phyloP scores from a whole-genome alignment of 768 basidiomycete species.

The Daedalea quercina region DNA sequence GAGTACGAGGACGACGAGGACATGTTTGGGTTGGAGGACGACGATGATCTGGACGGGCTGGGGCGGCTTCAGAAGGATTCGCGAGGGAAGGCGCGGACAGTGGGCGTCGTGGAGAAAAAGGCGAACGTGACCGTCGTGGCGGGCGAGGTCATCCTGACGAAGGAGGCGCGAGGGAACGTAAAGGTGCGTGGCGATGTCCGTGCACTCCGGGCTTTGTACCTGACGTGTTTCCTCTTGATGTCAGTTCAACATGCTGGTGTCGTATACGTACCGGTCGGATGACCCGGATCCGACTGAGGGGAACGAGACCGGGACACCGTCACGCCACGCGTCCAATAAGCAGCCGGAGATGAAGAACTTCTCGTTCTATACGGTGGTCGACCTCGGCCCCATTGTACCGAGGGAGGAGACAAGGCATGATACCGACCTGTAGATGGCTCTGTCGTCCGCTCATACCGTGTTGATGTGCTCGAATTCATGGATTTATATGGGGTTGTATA shows the following conservation, averaged over 20 bases:
- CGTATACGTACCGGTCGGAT: slow-evolving; percentile 91
- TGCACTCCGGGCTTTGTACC: neutral
- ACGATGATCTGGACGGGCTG: slow-evolving; percentile 26
- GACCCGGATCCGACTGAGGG: slow-evolving; percentile 67
- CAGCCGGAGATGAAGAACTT: slow-evolving; percentile 79
- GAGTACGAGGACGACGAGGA: slow-evolving; percentile 92
- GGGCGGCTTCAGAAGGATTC: slow-evolving; percentile 40
- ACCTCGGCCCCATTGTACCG: slow-evolving; percentile 65
- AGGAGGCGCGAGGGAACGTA: slow-evolving; percentile 69
- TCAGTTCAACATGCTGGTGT: slow-evolving; percentile 91
- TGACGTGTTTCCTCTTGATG: too few species aligned
- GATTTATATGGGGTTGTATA: too few species aligned
- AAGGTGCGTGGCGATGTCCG: slow-evolving; percentile 51
- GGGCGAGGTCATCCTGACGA: slow-evolving; percentile 82
- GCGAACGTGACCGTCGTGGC: slow-evolving; percentile 87
- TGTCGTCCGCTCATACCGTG: too few species aligned
- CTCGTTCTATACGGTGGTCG: slow-evolving; percentile 81
- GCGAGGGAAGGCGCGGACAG: slow-evolving; percentile 43
- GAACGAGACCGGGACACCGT: slow-evolving; percentile 32
- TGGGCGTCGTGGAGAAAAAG: slow-evolving; percentile 82
- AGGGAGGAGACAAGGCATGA: slow-evolving; percentile 37
- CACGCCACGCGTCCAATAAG: slow-evolving; percentile 32
- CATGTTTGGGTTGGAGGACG: slow-evolving; percentile 61
- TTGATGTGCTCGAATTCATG: too few species aligned
- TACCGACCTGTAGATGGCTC: slow-evolving; percentile 7